phyloP scores from a whole-genome alignment of 2,329 filamentous ascomycete genomes.

The Phoma sp. region DNA sequence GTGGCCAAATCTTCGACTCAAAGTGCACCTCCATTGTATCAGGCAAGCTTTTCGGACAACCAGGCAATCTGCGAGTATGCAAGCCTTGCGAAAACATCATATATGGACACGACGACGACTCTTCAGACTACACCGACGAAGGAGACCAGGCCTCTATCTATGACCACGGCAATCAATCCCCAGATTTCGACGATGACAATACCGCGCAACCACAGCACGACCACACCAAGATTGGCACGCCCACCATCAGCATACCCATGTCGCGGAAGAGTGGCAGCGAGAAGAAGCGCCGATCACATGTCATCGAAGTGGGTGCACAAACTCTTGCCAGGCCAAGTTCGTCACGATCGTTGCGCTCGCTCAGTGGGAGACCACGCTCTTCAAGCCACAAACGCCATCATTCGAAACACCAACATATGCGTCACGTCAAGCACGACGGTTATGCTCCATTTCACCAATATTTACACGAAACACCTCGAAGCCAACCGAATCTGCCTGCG shows the following conservation, averaged over 20 bases:
- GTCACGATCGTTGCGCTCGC: conserved; percentile 83
- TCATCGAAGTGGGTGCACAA: conserved; percentile 85
- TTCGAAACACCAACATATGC: conserved; percentile 84
- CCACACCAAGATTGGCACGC: conserved; percentile 57
- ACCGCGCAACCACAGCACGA: conserved; percentile 44
- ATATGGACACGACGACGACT: conserved; percentile 86
- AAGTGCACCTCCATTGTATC: conserved; percentile 94
- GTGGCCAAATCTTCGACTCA: conserved; percentile 97
- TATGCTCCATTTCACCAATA: conserved; percentile 87
- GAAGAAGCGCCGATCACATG: conserved; percentile 81
- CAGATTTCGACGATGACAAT: conserved; percentile 33
- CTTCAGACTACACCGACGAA: conserved; percentile 88
- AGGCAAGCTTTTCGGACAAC: conserved; percentile 85
- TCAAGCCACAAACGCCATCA: conserved; percentile 84
- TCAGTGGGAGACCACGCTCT: conserved; percentile 73
- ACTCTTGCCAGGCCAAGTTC: conserved; percentile 87
- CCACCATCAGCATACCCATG: conserved; percentile 71
- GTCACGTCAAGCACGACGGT: conserved; percentile 80
- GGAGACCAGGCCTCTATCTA: conserved; percentile 70
- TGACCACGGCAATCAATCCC: conserved; percentile 39
- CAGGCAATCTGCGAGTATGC: conserved; percentile 85
- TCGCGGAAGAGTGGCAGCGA: conserved; percentile 74
- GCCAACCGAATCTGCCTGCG: conserved; percentile 76
- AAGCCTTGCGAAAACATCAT: conserved; percentile 93
- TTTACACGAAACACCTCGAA: conserved; percentile 69